These are phyloP conservation scores for Leccinum broughii DNA, from an alignment of 768 basidiomycete genomes.

Conservation along the genomic window DNA sequence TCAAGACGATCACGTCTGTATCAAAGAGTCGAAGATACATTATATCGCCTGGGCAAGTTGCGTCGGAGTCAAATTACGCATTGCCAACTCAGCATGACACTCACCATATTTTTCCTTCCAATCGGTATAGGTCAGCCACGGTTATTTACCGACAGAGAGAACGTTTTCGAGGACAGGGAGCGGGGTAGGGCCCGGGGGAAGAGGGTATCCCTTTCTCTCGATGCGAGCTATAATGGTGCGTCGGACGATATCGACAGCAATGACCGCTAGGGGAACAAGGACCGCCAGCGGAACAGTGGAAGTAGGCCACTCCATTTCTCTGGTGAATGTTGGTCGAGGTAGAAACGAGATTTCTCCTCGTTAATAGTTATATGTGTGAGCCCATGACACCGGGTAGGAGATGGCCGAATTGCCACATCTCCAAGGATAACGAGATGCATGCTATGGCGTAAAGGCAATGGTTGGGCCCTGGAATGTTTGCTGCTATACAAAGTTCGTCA, in stretches of 20 bases:
- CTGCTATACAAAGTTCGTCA: too few species aligned
- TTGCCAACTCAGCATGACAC: too few species aligned
- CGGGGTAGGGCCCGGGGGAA: too few species aligned
- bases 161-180: too few species aligned
- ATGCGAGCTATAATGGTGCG: background rate
- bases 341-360: background rate
- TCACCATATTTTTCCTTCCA: too few species aligned
- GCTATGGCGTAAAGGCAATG: too few species aligned
- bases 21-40: background rate
- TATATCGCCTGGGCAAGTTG: background rate
- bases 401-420: too few species aligned
- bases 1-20: conserved; percentile 1
- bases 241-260: background rate
- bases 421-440: too few species aligned
- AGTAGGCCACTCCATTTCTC: background rate
- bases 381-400: too few species aligned
- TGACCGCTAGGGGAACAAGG: background rate
- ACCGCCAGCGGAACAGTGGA: background rate
- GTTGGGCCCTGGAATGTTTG: too few species aligned
- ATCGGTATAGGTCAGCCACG: too few species aligned
- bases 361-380: background rate
- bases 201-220: background rate
- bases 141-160: too few species aligned
- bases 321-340: background rate
- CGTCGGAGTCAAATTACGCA: background rate